Percentiles rank a stretch among this genome's conserved stretches.
phyloP scores from a whole-genome alignment of 78 protist genomes.

The Speleostelium caveatum region DNA sequence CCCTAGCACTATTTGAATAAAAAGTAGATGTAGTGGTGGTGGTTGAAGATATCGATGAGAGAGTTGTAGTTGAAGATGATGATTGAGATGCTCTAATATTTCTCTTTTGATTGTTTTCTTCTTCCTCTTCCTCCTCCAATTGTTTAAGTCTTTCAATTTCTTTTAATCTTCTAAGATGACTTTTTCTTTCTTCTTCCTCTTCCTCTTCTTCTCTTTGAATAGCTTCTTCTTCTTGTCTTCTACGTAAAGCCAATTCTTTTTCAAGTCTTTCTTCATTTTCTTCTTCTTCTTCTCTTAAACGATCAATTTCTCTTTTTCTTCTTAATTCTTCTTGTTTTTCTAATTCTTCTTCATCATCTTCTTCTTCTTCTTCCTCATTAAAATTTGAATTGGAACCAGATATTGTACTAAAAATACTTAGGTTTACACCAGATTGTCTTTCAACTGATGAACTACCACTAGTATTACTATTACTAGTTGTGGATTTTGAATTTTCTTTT shows the following conservation, averaged over 20 bases:
- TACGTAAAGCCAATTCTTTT: constrained; percentile 21
- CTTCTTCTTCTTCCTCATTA: background rate
- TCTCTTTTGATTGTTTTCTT: constrained; percentile 8
- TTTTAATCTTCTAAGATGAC: constrained; percentile 15
- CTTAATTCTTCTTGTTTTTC: constrained; percentile 52
- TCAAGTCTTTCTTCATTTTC: constrained; percentile 63
- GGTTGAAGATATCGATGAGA: background rate
- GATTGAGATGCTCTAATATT: background rate
- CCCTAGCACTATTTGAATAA: background rate
- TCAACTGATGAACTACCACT: background rate
- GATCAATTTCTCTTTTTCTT: constrained; percentile 61
- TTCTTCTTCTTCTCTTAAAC: constrained; percentile 69
- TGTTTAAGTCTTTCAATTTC: constrained; percentile 69
- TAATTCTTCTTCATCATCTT: constrained; percentile 45
- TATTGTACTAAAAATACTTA: no score
- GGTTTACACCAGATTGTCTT: background rate
- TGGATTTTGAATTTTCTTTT: background rate
- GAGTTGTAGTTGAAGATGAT: background rate
- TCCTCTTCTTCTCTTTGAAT: constrained; percentile 67
- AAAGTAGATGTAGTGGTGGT: background rate
- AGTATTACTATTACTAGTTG: background rate
- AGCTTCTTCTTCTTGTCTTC: constrained; percentile 57
- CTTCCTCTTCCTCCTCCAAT: constrained; percentile 71
- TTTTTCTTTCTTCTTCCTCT: constrained; percentile 63
- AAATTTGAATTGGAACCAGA: background rate